Conservation (phyloP, 345 rosid genomes). For the Carallia pectinifolia region DNA sequence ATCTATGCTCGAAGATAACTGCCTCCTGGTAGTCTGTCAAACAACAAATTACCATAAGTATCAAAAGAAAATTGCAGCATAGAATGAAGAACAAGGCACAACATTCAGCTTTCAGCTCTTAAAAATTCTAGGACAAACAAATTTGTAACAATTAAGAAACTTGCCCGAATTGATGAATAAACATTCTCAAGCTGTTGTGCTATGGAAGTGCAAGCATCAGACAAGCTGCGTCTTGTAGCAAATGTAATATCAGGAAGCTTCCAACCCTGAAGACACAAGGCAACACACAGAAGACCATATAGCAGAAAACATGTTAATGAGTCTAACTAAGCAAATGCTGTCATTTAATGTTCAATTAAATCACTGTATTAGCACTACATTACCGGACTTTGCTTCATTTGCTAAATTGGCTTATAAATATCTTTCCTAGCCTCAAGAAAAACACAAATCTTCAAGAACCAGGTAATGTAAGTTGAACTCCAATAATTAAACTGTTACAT, state of each 20-base stretch:
- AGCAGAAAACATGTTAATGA: slow-evolving; percentile 13
- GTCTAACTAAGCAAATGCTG: too few species aligned
- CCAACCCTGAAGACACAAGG: slow-evolving; percentile 64
- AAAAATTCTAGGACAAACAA: neutral
- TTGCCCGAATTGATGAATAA: slow-evolving; percentile 67
- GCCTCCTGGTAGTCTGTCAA: slow-evolving; percentile 60
- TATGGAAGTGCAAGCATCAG: slow-evolving; percentile 74
- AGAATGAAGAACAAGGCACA: neutral
- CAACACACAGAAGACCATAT: neutral
- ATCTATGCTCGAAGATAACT: slow-evolving; percentile 58
- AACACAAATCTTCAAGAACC: too few species aligned
- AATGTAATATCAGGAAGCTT: slow-evolving; percentile 94
- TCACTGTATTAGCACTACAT: too few species aligned
- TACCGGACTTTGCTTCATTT: neutral
- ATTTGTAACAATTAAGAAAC: slow-evolving; percentile 12
- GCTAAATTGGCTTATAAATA: slow-evolving; percentile 1
- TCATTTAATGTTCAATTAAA: neutral
- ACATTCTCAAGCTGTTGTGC: slow-evolving; percentile 77
- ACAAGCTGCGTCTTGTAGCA: slow-evolving; percentile 81
- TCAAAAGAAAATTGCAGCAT: neutral
- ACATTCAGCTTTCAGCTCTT: neutral
- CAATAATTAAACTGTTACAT: too few species aligned
- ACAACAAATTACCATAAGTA: slow-evolving; percentile 3
- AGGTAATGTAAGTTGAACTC: too few species aligned
- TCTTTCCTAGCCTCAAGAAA: too few species aligned